Evolutionary conservation across 2,329 filamentous ascomycete genomes (phyloP), one percentile per base, ranked within the genome.

Genomic region (Parafenestella ontariensis): DNA sequence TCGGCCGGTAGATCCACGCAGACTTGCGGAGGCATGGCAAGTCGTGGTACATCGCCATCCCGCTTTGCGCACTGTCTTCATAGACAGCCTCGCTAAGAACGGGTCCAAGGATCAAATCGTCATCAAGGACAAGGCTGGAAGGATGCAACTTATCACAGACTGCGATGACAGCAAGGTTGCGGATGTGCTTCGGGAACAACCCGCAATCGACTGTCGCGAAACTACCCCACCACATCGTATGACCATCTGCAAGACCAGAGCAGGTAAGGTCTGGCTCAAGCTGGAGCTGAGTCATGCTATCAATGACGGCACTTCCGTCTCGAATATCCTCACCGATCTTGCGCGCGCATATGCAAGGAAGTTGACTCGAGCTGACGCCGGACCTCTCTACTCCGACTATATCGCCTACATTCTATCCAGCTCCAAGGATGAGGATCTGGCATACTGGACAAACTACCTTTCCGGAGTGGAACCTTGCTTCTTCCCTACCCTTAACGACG

Each of bases 241-340:
- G 42, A 79, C 74, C 0, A 72, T 82, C 28, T 81, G 78, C 49
- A 74, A 77, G 59, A 79, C 77, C 9, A 65, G 65, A 3, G 56
- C 60, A 1, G 68, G 69, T 11, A 70, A 68, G 40, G 52, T 82
- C 0, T 80, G 79, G 59, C 77, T 78, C 37, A 78, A 79, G 34
- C 66, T 84, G 11, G 82, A 84, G 49, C 70, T 85, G 17, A 83
- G 78, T 56, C 82, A 84, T 58, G 79, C 77, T 9, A 78, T 82
- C 26, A 81, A 64, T 33, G 82, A 85, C 65, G 82, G 82, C 1
- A 76, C 74, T 33, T 83, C 82, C 0, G 78, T 83, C 39, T 77
- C 80, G 0, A 78, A 82, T 41, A 73, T 84, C 5, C 64, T 82
- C 5, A 72, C 74, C 3, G 82, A 84, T 49, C 58, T 83, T 7